Percentiles rank a stretch among this genome's conserved stretches.
Evolutionary conservation across 2,329 filamentous ascomycete species (phyloP).

Genomic region (Cercospora janseana): DNA sequence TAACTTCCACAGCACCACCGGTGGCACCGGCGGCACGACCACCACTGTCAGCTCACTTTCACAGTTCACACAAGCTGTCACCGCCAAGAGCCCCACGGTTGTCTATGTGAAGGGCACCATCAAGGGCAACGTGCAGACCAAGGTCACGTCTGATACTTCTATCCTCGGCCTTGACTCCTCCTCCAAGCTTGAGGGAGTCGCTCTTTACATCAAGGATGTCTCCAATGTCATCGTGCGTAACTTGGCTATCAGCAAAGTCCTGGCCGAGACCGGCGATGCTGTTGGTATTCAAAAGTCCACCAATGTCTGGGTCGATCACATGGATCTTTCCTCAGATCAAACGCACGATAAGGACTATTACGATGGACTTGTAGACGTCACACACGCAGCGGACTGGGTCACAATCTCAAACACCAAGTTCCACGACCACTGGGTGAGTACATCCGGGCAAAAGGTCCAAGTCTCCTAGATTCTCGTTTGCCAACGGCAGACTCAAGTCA

Average conservation of each 20-base stretch:
- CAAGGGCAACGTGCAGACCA: constrained; percentile 25
- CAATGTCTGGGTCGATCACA: constrained; percentile 66
- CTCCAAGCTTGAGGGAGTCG: constrained; percentile 46
- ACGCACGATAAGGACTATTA: constrained; percentile 66
- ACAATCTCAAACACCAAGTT: constrained; percentile 52
- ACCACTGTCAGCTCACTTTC: constrained; percentile 50
- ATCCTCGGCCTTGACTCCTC: constrained; percentile 51
- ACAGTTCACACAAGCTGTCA: constrained; percentile 42
- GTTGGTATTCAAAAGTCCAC: constrained; percentile 50
- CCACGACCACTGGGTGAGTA: constrained; percentile 61
- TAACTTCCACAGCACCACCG: constrained; percentile 40
- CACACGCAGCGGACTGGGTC: constrained; percentile 62
- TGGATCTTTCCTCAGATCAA: constrained; percentile 60
- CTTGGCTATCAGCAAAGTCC: constrained; percentile 53
- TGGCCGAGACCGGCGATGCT: constrained; percentile 50
- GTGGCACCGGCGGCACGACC: constrained; percentile 47
- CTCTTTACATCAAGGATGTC: constrained; percentile 49
- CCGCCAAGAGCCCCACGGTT: constrained; percentile 40
- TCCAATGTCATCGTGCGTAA: constrained; percentile 60
- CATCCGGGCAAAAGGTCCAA: too few species aligned
- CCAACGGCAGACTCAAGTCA: too few species aligned
- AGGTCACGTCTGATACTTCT: constrained; percentile 50
- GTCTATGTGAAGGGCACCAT: constrained; percentile 47
- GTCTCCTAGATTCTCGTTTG: too few species aligned
- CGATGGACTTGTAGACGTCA: constrained; percentile 65